Base-by-base conservation (phyloP, 2,329 filamentous ascomycete genomes). In the Trichoderma citrinoviride region DNA sequence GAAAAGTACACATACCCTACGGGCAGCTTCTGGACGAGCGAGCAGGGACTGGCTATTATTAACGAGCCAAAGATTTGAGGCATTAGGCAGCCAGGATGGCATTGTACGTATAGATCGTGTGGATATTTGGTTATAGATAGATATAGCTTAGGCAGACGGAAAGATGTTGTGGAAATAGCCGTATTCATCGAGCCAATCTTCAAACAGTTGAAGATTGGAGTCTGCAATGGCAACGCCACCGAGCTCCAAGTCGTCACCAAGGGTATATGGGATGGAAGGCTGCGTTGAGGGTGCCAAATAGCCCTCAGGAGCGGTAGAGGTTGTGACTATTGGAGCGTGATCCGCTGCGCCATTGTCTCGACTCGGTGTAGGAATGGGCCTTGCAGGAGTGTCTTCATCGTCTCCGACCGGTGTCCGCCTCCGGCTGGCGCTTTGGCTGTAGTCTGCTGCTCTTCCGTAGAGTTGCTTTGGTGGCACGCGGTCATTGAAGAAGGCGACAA, bases 1-100 rank as follows among this genome's bases (percentile, higher is more conserved):
- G 65, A 64, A 17, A 60, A 47, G 29, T 66, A 64, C 33, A 53
- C 56, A 19, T 67, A 61, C 3, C 66, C 66, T 5, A 41, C 43
- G 15, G 66, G 64, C 0, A 67, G 55, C 21, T 68, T 67, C 19
- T 68, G 66, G 67, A 64, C 5, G 41, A 62, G 63, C 37, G 67
- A 67, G 15, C 41, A 63, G 40, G 67, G 66, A 12, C 53, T 57
- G n/a, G 54, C 56, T 3, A 67, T 68, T n/a, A 62, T 62, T 3
- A 65, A 68, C 15, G 67, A 65, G n/a, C 61, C 64, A n/a, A 58
- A 63, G 19, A n/a, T 61, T 12, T 68, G 52, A 57, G 23, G 21
- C 40, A 23, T 33, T 8, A 23, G 23, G n/a, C 40, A 1, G 12
- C 7, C 7, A 2, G 19, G 21, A 21, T 21, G 21, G 37, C 25